phyloP scores from a whole-genome alignment of 176 grass and related monocot species.

The Rhynchospora breviuscula region DNA sequence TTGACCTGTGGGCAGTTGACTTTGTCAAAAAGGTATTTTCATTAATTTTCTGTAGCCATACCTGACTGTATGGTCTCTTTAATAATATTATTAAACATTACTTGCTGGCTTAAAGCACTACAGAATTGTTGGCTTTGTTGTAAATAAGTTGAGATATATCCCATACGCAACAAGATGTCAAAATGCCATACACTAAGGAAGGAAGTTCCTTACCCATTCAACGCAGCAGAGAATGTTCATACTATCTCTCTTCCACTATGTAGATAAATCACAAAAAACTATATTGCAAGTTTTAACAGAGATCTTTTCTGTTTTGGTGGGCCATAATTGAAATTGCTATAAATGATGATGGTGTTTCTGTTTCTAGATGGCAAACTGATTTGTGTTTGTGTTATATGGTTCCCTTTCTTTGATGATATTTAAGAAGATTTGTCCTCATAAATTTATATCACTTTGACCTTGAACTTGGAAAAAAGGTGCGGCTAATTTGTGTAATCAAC shows the following conservation, averaged over 20 bases:
- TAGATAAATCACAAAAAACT: not conserved
- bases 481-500: not conserved
- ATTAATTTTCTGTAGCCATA: slow-evolving; percentile 7
- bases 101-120: not conserved
- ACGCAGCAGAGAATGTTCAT: too few species aligned
- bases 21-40: slow-evolving; percentile 16
- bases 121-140: not conserved
- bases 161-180: not conserved
- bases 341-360: not conserved
- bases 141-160: not conserved
- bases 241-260: too few species aligned
- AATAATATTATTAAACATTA: slow-evolving; percentile 6
- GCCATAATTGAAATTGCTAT: not conserved
- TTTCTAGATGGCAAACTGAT: not conserved
- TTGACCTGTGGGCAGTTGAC: slow-evolving; percentile 14
- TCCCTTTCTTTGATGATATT: not conserved
- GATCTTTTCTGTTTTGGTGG: not conserved
- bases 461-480: not conserved
- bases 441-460: not conserved
- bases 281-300: not conserved
- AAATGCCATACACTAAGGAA: not conserved
- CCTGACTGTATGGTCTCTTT: not conserved
- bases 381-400: not conserved
- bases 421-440: not conserved
- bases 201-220: not conserved